phyloP scores from a whole-genome alignment of 2,329 filamentous ascomycete species.

The Lasiodiplodia gonubiensis region DNA sequence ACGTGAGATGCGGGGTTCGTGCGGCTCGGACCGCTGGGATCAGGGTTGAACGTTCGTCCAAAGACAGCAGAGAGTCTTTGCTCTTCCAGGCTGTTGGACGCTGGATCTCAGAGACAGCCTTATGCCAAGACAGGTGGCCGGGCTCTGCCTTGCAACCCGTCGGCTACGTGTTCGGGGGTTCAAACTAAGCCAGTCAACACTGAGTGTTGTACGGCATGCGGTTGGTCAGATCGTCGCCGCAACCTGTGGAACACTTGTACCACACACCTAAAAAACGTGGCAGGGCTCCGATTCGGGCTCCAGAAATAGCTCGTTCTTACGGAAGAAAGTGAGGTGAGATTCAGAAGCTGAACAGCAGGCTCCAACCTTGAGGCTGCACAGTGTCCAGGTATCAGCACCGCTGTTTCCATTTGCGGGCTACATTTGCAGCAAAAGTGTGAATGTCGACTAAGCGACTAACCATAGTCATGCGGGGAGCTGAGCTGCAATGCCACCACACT shows the following conservation, averaged over 20 bases:
- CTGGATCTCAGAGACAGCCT: not conserved
- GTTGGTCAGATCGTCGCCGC: not conserved
- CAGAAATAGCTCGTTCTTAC: not conserved
- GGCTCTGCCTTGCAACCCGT: not conserved
- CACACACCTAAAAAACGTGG: not conserved
- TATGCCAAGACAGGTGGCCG: not conserved
- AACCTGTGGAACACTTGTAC: not conserved
- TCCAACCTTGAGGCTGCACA: not conserved
- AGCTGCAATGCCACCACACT: constrained; percentile 10
- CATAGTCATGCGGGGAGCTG: not conserved
- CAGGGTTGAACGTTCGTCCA: not conserved
- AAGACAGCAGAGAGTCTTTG: not conserved
- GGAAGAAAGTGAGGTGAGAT: not conserved
- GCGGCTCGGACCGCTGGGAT: not conserved
- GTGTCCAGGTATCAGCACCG: constrained; percentile 56
- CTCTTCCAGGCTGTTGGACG: not conserved
- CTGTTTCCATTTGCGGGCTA: constrained; percentile 24
- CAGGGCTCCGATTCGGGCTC: not conserved
- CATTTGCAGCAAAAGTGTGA: not conserved
- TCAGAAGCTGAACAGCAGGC: not conserved
- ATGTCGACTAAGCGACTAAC: not conserved
- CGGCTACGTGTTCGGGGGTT: not conserved
- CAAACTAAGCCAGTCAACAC: not conserved
- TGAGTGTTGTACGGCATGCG: not conserved
- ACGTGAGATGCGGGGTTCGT: not conserved